Base-by-base conservation (phyloP, 2,329 filamentous ascomycete species). In the Ophiostoma montium region DNA sequence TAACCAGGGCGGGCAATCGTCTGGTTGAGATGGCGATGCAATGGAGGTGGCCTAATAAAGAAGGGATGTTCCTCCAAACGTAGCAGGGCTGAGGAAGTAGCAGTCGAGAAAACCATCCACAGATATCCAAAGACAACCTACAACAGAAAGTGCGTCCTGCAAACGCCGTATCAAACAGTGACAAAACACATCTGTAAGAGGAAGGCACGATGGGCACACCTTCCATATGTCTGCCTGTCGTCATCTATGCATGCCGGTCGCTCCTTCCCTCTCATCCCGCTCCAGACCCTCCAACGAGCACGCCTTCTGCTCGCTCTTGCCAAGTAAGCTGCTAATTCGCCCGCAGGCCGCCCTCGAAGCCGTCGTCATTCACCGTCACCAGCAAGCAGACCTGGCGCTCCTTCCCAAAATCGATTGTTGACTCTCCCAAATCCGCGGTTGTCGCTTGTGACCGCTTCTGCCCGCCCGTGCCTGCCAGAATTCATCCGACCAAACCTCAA, bases 131-230 rank as follows among this genome's bases (percentile, higher is more conserved):
- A 23, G 9, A 23, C 13, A 23, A 8, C 19, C 19, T 23, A 12
- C 19, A n/a, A 41, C 38, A 12, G 39, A 30, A 42, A 30, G 39
- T 31, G 39, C 39, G 4, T 15, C 15, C 16, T 6, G 23, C 39
- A 42, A 16, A n/a, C 38, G 15, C 21, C 12, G 38, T 13, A 19
- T 13, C 18, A 23, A 39, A 30, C 21, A 43, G n/a, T 8, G 23
- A 18, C 27, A 31, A 30, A 3, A 32, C n/a, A 27, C 13, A 15
- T 11, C 18, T n/a, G 33, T 19, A 35, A 50, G 31, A 19, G 33
- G 48, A 50, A 50, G 49, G 36, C n/a, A 42, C 49, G n/a, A 35
- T n/a, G n/a, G 18, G 32, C 33, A 9, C 31, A 13, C 19, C 32
- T 32, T 27, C 35, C 43, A 27, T n/a, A 3, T n/a, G 33, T 27